Conservation (phyloP, 176 grass and related monocot genomes). For the Avena atlantica region DNA sequence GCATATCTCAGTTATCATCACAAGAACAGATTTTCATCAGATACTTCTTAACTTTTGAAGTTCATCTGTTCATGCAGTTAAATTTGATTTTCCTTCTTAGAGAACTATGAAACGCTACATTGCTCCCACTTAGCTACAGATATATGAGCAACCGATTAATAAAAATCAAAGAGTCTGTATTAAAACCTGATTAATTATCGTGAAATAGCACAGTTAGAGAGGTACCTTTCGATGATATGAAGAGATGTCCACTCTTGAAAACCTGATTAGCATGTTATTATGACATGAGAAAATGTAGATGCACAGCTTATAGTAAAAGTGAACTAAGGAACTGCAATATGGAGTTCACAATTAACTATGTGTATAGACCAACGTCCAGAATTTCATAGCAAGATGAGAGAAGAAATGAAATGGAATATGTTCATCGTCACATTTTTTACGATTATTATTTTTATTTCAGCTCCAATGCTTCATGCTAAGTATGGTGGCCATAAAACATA, state of each 20-base stretch:
- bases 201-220: background rate
- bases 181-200: background rate
- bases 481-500: background rate
- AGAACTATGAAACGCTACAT: background rate
- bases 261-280: conserved; percentile 60
- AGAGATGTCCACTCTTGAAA: conserved; percentile 97
- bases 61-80: background rate
- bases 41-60: background rate
- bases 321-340: conserved; percentile 16
- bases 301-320: background rate
- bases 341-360: conserved; percentile 8
- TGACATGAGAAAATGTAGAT: conserved; percentile 38
- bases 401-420: conserved; percentile 29
- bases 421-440: background rate
- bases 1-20: conserved; percentile 16
- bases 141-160: background rate
- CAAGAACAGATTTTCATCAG: background rate
- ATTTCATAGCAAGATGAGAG: conserved; percentile 1
- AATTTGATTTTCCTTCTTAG: conserved; percentile 1
- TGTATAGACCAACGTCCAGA: conserved; percentile 7
- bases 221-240: conserved; percentile 99
- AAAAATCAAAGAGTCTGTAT: conserved; percentile 9
- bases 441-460: conserved; percentile 13
- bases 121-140: background rate
- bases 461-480: conserved; percentile 25